Evolutionary conservation across 805 yeast species (phyloP).

Genomic region (Ogataea parapolymorpha): DNA sequence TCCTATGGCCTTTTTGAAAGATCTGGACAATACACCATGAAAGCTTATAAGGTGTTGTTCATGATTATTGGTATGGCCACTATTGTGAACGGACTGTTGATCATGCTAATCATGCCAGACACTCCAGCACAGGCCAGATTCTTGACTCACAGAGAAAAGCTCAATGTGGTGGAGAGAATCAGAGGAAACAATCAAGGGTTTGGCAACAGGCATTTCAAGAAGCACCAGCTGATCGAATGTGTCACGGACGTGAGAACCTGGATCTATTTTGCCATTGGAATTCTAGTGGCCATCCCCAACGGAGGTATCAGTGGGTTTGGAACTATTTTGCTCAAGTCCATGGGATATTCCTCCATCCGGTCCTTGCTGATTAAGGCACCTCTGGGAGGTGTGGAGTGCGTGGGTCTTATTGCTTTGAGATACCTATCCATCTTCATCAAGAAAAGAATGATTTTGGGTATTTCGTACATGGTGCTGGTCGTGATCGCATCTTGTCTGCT

Average conservation of each 20-base stretch:
- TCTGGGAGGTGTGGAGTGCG: slow-evolving; percentile 31
- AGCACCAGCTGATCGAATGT: slow-evolving; percentile 20
- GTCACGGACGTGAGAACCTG: slow-evolving; percentile 36
- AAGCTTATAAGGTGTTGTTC: slow-evolving; percentile 49
- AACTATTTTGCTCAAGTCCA: slow-evolving; percentile 32
- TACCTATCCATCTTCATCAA: slow-evolving; percentile 24
- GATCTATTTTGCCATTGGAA: slow-evolving; percentile 39
- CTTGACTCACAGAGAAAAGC: slow-evolving; percentile 34
- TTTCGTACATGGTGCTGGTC: slow-evolving; percentile 14
- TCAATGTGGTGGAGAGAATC: slow-evolving; percentile 33
- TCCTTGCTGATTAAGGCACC: slow-evolving; percentile 22
- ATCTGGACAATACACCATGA: slow-evolving; percentile 31
- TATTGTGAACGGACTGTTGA: slow-evolving; percentile 32
- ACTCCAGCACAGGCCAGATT: slow-evolving; percentile 47
- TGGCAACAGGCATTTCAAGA: slow-evolving; percentile 22
- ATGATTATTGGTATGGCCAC: slow-evolving; percentile 54
- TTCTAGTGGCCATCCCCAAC: slow-evolving; percentile 27
- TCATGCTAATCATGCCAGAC: slow-evolving; percentile 44
- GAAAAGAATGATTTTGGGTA: slow-evolving; percentile 24
- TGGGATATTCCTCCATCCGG: slow-evolving; percentile 26
- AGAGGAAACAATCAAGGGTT: slow-evolving; percentile 24
- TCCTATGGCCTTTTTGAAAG: slow-evolving; percentile 33
- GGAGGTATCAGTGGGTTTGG: slow-evolving; percentile 45
- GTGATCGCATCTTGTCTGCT: slow-evolving; percentile 27
- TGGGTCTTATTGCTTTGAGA: slow-evolving; percentile 32